These are phyloP conservation scores for Russula brevipes DNA, from an alignment of 768 basidiomycete genomes.

Conservation along the genomic window DNA sequence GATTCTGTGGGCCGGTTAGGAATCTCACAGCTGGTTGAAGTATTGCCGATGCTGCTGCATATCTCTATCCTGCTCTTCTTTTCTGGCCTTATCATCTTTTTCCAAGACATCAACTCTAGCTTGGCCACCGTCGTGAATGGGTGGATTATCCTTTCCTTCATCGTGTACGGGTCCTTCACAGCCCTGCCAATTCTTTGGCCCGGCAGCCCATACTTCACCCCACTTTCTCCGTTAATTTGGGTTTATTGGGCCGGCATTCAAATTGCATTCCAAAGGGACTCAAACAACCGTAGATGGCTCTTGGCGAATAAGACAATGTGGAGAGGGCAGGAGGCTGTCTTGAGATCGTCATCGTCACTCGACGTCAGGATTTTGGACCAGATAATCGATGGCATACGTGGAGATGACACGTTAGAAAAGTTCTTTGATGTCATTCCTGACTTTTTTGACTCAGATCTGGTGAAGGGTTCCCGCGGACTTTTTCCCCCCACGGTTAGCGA, in stretches of 20 bases:
- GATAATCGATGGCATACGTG: background rate
- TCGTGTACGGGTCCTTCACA: background rate
- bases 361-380: background rate
- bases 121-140: background rate
- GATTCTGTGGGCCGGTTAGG: background rate
- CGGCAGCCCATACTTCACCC: background rate
- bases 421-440: slow-evolving; percentile 7
- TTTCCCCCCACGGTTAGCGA: no score
- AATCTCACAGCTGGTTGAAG: background rate
- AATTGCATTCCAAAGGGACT: no score
- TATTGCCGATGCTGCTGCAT: background rate
- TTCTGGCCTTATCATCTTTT: background rate
- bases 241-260: background rate
- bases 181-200: background rate
- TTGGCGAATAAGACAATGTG: no score
- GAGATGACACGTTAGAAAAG: background rate
- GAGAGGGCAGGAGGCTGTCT: background rate
- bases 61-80: slow-evolving; percentile 1
- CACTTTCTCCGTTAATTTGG: background rate
- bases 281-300: no score
- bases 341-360: background rate
- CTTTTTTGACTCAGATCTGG: background rate
- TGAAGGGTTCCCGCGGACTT: no score
- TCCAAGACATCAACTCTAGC: background rate
- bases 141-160: background rate